Base-by-base conservation (phyloP, 768 basidiomycete species). In the Amylocystis lapponica region DNA sequence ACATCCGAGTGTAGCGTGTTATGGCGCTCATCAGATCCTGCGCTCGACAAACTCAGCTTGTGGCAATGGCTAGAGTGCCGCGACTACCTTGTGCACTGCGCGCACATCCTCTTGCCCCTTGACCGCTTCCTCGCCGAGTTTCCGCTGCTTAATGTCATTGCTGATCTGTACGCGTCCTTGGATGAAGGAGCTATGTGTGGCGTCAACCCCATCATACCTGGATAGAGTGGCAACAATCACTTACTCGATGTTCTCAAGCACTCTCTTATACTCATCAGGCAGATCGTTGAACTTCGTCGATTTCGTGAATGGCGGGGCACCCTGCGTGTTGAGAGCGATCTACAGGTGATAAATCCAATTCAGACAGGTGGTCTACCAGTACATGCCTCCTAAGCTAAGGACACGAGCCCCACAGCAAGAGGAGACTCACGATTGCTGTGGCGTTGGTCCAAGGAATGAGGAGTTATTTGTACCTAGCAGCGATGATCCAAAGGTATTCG, bases 211-310 rank as follows among this genome's bases (percentile, higher is more conserved):
- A 27, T 19, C 37, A 3, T n/a, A n/a, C n/a, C n/a, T n/a, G n/a
- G n/a, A n/a, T n/a, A 16, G 38, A 21, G 27, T n/a, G 9, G 39
- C 20, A 35, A 30, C 44, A n/a, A n/a, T n/a, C n/a, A 53, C 79
- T 45, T 51, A 90, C 88, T 91, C 88, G 32, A 91, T 75, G 29
- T 61, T 58, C 55, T 89, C 88, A 14, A 91, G 67, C 4, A 63
- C 68, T 48, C 64, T 78, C 62, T 79, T 85, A 17, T 81, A 48
- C 2, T 78, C 71, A 39, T 90, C 86, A 1, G 85, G 80, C 3
- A 90, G 63, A 57, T 91, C 88, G 41, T 90, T 91, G 62, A 88
- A 91, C 56, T 87, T 90, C 1, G 86, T 86, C 0, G 71, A 67
- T 44, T 67, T 73, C 22, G 68, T 68, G 51, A 81, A 75, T 5